phyloP scores from a whole-genome alignment of 305 asterid species.

The Solanum hybrid region DNA sequence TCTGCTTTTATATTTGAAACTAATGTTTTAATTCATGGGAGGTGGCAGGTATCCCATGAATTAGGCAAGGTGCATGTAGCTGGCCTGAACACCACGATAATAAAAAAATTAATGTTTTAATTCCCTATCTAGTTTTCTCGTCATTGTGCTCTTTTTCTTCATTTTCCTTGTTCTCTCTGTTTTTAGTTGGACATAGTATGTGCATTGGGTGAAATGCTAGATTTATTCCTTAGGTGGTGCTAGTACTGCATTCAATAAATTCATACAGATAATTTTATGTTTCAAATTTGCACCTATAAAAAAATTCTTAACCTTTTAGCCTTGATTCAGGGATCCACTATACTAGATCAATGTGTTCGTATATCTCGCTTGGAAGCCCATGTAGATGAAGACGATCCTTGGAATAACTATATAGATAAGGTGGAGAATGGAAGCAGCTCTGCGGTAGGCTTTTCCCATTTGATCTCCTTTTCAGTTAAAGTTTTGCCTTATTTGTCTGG shows the following conservation, averaged over 20 bases:
- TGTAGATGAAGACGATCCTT: slow-evolving; percentile 6
- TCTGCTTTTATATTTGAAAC: background rate
- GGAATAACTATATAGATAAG: background rate
- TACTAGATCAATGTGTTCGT: slow-evolving; percentile 14
- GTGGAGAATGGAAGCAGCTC: slow-evolving; percentile 11
- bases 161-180: background rate
- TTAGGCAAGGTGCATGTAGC: background rate
- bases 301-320: background rate
- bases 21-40: background rate
- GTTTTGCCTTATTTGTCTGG: background rate
- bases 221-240: background rate
- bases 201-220: background rate
- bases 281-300: background rate
- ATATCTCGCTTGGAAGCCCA: slow-evolving; percentile 15
- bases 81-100: background rate
- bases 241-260: background rate
- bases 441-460: slow-evolving; percentile 7
- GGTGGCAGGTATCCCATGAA: background rate
- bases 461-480: background rate
- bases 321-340: slow-evolving; percentile 22
- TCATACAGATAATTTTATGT: background rate
- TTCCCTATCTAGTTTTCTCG: background rate
- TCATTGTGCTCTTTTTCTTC: background rate
- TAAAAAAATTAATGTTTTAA: background rate
- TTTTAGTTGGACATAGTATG: background rate